Evolutionary conservation across 2,329 filamentous ascomycete species (phyloP), one percentile per base, ranked within the genome.

Genomic region (Cladophialophora psammophila): DNA sequence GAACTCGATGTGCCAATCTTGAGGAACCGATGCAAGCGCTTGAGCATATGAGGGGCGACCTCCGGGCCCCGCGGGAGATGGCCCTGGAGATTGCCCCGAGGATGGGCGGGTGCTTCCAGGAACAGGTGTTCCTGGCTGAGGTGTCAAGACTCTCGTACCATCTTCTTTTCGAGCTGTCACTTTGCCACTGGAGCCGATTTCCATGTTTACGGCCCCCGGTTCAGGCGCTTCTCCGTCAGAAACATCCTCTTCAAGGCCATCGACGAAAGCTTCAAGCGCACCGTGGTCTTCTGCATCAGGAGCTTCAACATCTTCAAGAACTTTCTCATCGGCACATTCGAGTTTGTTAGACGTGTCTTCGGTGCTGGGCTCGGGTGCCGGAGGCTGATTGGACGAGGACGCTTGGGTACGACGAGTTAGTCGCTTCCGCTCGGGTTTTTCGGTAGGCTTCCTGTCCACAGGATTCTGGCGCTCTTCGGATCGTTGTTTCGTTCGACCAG

Each of bases 1-100:
- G 79, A 99, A 99, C 75, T 98, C 92, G 68, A 99, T 93, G 75
- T 99, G 94, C 95, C 95, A 99, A 75, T 98, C 94, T 75, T 96
- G 91, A 1, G 94, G 92, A 0, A 88, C 83, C 13, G 91, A 84
- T 72, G 94, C 91, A 60, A 96, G 87, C 3, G 93, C 93, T 60
- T 92, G 91, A 31, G 93, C 90, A 77, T 97, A 97, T 0, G 93
- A 81, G 1, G 90, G 86, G 9, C 90, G 86, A 9, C 79, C 78
- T 38, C 82, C 77, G 1, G 84, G 80, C 26, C 85, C 60, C 5
- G 59, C 60, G 31, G 68, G 64, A 20, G 64, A 64, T 80, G 1
- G 83, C 83, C 5, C 85, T 80, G 4, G 83, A 80, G 69, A 74
- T 50, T 66, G 72, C 40, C 65, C 72, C 70, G 74, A 69, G 3